phyloP scores from a whole-genome alignment of 176 grass and related monocot genomes.

The Oryza glaberrima region DNA sequence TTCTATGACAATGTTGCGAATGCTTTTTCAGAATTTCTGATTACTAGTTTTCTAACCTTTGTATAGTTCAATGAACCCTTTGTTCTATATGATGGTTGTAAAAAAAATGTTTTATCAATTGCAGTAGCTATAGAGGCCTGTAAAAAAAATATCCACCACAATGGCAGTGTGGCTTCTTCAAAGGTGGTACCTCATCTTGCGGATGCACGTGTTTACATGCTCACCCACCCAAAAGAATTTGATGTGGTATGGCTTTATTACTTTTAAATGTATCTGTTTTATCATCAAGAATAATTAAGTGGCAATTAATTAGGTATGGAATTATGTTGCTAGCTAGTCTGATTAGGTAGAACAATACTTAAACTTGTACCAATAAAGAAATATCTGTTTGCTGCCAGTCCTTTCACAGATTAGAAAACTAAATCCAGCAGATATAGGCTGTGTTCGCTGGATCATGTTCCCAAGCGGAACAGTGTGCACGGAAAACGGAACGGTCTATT shows the following conservation, averaged over 20 bases:
- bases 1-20: neutral
- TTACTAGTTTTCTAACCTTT: neutral
- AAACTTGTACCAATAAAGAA: neutral
- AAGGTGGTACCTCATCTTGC: conserved; percentile 85
- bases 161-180: conserved; percentile 58
- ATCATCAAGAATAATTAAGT: neutral
- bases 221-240: conserved; percentile 91
- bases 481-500: too few relatives aligned
- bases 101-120: conserved; percentile 19
- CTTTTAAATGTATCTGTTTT: conserved; percentile 2
- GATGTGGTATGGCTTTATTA: conserved; percentile 67
- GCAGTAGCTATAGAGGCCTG: conserved; percentile 60
- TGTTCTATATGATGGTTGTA: conserved; percentile 3
- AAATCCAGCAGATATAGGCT: neutral
- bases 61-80: neutral
- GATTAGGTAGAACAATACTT: neutral
- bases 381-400: neutral
- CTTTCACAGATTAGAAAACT: neutral
- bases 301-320: neutral
- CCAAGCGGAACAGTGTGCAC: too few relatives aligned
- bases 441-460: too few relatives aligned
- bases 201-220: conserved; percentile 87
- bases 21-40: conserved; percentile 4
- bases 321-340: neutral
- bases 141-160: conserved; percentile 54